These are phyloP conservation scores for Fragaria vesca DNA, from an alignment of 306 rosid genomes.

Conservation along the genomic window DNA sequence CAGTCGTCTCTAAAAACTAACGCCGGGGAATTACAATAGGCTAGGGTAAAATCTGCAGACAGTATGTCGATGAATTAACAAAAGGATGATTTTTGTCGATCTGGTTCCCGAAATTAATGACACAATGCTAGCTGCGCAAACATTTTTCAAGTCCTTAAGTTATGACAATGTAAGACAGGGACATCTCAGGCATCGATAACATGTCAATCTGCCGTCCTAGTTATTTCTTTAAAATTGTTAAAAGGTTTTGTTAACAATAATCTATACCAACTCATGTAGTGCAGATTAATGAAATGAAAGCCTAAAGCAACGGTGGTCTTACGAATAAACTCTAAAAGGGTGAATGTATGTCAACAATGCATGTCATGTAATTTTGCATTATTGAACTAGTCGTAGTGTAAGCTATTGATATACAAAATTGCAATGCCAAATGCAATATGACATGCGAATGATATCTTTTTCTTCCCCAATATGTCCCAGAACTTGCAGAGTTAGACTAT, in stretches of 20 bases:
- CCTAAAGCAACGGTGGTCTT: not conserved
- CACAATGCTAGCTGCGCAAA: not conserved
- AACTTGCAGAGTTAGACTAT: not conserved
- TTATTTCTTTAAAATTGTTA: not conserved
- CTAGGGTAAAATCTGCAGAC: not conserved
- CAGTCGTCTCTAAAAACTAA: not conserved
- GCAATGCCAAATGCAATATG: not conserved
- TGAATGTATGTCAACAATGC: not conserved
- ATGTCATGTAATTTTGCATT: not conserved
- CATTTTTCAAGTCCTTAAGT: not conserved
- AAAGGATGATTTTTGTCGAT: not conserved
- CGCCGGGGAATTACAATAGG: not conserved
- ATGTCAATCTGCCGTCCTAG: not conserved
- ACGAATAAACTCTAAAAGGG: not conserved
- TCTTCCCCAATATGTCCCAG: not conserved
- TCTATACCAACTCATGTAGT: not conserved
- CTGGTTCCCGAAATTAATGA: not conserved
- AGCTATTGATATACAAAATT: not conserved
- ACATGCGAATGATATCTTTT: too few species aligned
- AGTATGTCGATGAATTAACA: not conserved
- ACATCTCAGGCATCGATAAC: not conserved
- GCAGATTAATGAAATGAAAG: not conserved
- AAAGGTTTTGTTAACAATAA: not conserved
- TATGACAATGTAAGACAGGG: not conserved
- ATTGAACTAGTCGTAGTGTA: not conserved